Evolutionary conservation across 2,329 filamentous ascomycete genomes (phyloP), one percentile per base, ranked within the genome.

Genomic region (Sclerotinia minor): DNA sequence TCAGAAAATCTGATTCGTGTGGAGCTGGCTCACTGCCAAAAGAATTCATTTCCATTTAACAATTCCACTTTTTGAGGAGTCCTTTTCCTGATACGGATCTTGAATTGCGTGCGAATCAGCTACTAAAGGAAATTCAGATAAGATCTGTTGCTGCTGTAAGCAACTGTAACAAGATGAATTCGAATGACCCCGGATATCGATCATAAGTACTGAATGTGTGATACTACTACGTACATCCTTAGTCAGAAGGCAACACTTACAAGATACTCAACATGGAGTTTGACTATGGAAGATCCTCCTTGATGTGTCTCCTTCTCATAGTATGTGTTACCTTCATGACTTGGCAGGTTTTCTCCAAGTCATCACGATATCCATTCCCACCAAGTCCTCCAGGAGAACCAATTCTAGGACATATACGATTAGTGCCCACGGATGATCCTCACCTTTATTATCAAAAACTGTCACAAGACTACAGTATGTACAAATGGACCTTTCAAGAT

Each of bases 361-460:
- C 29, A 41, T 41, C 41, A 49, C 58, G 55, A 35, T 68, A 68
- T 44, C 72, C 73, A 44, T 55, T 74, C 5, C 74, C 74, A 26
- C 74, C 74, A 19, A 71, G 74, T 17, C 74, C 74, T 32, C 70
- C 69, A 13, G 70, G 68, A 4, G 72, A 75, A 52, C 73, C 70
- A 45, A 58, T 75, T 11, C 59, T 75, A 29, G 73, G 74, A 7
- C 72, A 75, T 57, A 54, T 74, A 7, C 69, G 74, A 26, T 52
- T 73, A 35, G 68, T 76, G 44, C 73, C 73, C 21, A 32, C 61
- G 2, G 38, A 69, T 0, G 69, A 70, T 29, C 72, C 74, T 13
- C 72, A 74, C 21, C 52, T 70, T 11, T 68, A 71, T 9, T 76
- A 74, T 53, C 67, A 71, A 7, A 69, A 73, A 66, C 72, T 72